Percentiles rank a stretch among this genome's conserved stretches.
Conservation (phyloP, 176 grass and related monocot species). For the Areca catechu region DNA sequence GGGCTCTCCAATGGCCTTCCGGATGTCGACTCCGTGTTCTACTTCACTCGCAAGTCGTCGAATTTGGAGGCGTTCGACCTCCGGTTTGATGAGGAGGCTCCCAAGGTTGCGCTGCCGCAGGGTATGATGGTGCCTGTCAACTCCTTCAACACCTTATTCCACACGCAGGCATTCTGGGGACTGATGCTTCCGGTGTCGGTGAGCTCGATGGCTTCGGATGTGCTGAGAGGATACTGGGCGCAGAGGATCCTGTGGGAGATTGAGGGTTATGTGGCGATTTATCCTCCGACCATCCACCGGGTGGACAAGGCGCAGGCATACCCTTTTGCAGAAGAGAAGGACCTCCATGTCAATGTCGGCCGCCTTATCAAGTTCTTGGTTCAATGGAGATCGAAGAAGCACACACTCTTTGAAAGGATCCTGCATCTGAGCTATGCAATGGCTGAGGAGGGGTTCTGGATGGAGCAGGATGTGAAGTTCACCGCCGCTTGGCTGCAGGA, state of each 20-base stretch:
- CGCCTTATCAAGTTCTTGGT: slow-evolving; percentile 80
- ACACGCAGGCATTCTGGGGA: slow-evolving; percentile 84
- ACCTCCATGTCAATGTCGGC: slow-evolving; percentile 90
- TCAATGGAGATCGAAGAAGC: slow-evolving; percentile 84
- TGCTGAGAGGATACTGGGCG: slow-evolving; percentile 89
- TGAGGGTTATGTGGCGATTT: slow-evolving; percentile 72
- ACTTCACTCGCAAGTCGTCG: slow-evolving; percentile 86
- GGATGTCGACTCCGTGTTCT: slow-evolving; percentile 86
- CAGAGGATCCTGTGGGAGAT: slow-evolving; percentile 97
- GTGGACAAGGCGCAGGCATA: slow-evolving; percentile 63
- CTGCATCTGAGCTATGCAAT: slow-evolving; percentile 91
- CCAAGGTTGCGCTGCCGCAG: slow-evolving; percentile 84
- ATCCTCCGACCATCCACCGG: slow-evolving; percentile 83
- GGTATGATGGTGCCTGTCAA: slow-evolving; percentile 89
- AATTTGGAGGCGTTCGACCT: slow-evolving; percentile 40
- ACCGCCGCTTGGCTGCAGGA: slow-evolving; percentile 96
- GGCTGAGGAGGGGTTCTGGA: slow-evolving; percentile 93
- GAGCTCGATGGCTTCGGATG: slow-evolving; percentile 94
- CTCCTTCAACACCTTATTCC: slow-evolving; percentile 94
- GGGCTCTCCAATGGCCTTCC: slow-evolving; percentile 86
- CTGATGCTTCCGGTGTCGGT: slow-evolving; percentile 86
- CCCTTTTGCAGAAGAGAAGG: slow-evolving; percentile 87
- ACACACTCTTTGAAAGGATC: slow-evolving; percentile 71
- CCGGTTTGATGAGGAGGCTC: slow-evolving; percentile 72
- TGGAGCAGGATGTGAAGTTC: slow-evolving; percentile 69